Percentiles rank a stretch among this genome's conserved stretches.
These are phyloP conservation scores for Colletotrichum paranaense DNA, from an alignment of 2,329 filamentous ascomycete genomes.

Conservation along the genomic window DNA sequence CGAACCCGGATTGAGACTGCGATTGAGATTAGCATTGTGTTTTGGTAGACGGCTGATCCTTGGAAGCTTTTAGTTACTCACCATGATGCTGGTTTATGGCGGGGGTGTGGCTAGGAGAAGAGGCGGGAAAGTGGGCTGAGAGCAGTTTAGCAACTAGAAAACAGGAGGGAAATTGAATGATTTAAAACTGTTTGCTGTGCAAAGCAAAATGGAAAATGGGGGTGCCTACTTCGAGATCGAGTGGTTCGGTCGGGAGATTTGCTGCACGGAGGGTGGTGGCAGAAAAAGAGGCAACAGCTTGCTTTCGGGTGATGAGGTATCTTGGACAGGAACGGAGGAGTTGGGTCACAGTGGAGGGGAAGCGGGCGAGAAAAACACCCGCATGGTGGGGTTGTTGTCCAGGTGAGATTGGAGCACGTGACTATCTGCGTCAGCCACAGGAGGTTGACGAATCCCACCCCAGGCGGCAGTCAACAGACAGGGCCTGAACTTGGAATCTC, in stretches of 20 bases:
- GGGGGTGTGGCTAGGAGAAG: slow-evolving; percentile 37
- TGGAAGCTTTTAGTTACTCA: slow-evolving; percentile 44
- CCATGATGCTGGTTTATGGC: slow-evolving; percentile 50
- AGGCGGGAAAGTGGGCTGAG: slow-evolving; percentile 38
- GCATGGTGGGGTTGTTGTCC: slow-evolving; percentile 39
- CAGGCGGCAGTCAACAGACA: slow-evolving; percentile 22
- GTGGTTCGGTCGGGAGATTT: slow-evolving; percentile 25
- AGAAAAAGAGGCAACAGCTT: slow-evolving; percentile 37
- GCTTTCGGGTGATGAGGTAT: slow-evolving; percentile 35
- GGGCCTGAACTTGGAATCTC: background rate
- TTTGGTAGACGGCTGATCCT: slow-evolving; percentile 23
- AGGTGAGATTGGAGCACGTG: slow-evolving; percentile 38
- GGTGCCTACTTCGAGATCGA: slow-evolving; percentile 27
- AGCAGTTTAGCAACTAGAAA: slow-evolving; percentile 30
- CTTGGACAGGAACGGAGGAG: slow-evolving; percentile 36
- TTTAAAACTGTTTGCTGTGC: background rate
- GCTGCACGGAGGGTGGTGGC: slow-evolving; percentile 32
- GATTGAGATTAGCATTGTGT: slow-evolving; percentile 27
- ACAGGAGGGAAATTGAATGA: slow-evolving; percentile 2
- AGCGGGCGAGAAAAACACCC: slow-evolving; percentile 39
- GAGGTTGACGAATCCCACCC: slow-evolving; percentile 36
- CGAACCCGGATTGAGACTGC: slow-evolving; percentile 77
- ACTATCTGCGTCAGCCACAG: slow-evolving; percentile 35
- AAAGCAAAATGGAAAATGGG: background rate
- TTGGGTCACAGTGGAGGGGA: slow-evolving; percentile 36